Evolutionary conservation across 2,329 filamentous ascomycete species (phyloP).

Genomic region (Teratosphaeria epicoccoides): DNA sequence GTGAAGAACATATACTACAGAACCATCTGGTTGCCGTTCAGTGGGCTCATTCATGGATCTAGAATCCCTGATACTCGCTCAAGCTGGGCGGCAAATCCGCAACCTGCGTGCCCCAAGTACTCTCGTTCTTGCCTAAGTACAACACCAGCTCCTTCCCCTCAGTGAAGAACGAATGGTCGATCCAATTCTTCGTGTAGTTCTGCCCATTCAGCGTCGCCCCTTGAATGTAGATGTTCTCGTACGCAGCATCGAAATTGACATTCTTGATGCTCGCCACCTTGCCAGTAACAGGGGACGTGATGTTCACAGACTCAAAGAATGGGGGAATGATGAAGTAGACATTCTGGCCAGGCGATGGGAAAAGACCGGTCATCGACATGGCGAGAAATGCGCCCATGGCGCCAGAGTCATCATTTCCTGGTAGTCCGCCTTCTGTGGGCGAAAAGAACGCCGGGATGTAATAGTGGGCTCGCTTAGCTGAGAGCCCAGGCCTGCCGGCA

Average conservation of each 20-base stretch:
- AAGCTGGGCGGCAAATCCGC: conserved; percentile 40
- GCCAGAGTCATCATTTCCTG: conserved; percentile 61
- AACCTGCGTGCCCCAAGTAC: conserved; percentile 38
- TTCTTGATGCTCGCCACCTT: conserved; percentile 40
- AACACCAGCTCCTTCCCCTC: conserved; percentile 55
- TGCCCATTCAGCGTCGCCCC: conserved; percentile 54
- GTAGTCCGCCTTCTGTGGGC: conserved; percentile 46
- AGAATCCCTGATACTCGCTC: conserved; percentile 5
- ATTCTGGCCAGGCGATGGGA: conserved; percentile 57
- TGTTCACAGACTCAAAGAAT: conserved; percentile 50
- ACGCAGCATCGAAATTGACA: conserved; percentile 33
- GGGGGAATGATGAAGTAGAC: conserved; percentile 40
- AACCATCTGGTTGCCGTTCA: not conserved
- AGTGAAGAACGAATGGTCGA: conserved; percentile 56
- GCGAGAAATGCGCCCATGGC: conserved; percentile 62
- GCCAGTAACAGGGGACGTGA: conserved; percentile 44
- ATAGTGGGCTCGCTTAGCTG: conserved; percentile 47
- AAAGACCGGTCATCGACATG: conserved; percentile 59
- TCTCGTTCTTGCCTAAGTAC: conserved; percentile 33
- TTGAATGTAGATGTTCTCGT: conserved; percentile 49
- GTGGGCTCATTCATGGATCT: not conserved
- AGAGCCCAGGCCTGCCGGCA: conserved; percentile 50
- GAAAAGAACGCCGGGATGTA: conserved; percentile 52
- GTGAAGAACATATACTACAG: not conserved
- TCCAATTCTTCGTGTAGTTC: conserved; percentile 53